phyloP scores from a whole-genome alignment of 2,329 filamentous ascomycete species.

The Tolypocladium ovalisporum region DNA sequence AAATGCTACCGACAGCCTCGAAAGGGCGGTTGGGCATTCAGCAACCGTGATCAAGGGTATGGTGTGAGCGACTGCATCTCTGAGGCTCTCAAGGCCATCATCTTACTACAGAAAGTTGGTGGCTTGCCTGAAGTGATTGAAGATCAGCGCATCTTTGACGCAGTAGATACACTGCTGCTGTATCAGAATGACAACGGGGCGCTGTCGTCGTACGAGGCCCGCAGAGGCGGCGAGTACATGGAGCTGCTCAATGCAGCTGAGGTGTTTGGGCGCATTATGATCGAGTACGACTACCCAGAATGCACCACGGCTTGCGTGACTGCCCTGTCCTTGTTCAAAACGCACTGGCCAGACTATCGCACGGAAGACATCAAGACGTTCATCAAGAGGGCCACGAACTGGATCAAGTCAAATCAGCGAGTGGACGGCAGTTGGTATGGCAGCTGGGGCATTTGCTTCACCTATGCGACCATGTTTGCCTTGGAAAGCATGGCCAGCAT shows the following conservation, averaged over 20 bases:
- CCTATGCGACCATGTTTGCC: slow-evolving; percentile 94
- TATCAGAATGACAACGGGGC: slow-evolving; percentile 85
- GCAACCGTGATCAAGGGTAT: slow-evolving; percentile 85
- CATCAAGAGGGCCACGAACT: slow-evolving; percentile 62
- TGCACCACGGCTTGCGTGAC: slow-evolving; percentile 94
- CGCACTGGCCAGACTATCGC: slow-evolving; percentile 74
- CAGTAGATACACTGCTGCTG: slow-evolving; percentile 79
- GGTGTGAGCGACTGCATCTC: slow-evolving; percentile 91
- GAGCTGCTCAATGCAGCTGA: slow-evolving; percentile 91
- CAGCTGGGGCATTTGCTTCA: slow-evolving; percentile 96
- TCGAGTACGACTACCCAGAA: slow-evolving; percentile 96
- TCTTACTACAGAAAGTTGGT: slow-evolving; percentile 70
- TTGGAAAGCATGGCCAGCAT: slow-evolving; percentile 74
- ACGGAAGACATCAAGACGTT: slow-evolving; percentile 62
- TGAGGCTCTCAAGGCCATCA: slow-evolving; percentile 77
- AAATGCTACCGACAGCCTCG: slow-evolving; percentile 80
- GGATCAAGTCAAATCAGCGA: slow-evolving; percentile 71
- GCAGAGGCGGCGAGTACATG: slow-evolving; percentile 64
- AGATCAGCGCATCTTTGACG: slow-evolving; percentile 70
- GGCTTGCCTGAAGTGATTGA: slow-evolving; percentile 66
- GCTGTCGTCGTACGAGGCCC: slow-evolving; percentile 81
- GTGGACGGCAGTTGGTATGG: slow-evolving; percentile 94
- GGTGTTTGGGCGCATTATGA: slow-evolving; percentile 95
- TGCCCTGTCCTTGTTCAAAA: slow-evolving; percentile 69
- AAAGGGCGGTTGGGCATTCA: slow-evolving; percentile 95